Base-by-base conservation (phyloP, 169 alveolate species). In the Plasmodium sp. region DNA sequence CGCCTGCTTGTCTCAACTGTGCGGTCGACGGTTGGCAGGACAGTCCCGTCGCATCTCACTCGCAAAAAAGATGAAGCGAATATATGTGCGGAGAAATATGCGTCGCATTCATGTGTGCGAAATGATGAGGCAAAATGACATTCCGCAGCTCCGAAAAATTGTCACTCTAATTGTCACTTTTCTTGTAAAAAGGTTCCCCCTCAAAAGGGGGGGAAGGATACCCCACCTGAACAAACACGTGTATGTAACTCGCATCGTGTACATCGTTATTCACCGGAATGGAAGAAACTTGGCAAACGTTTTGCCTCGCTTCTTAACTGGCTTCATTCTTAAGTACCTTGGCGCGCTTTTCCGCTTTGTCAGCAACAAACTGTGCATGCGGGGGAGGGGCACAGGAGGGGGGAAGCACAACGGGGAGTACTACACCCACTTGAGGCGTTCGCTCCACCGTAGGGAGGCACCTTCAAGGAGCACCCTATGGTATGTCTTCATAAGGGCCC, bases 241-340 rank as follows among this genome's bases (percentile, higher is more conserved):
- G 33, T 41, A 39, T 84, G 41, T 84, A 84, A 51, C 51, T 84
- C 72, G 16, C 43, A 51, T 71, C 34, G 51, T 84, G 18, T 84
- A 39, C 77, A 67, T 34, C 34, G 16, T 84, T 71, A 67, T 71
- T 71, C 58, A 41, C 33, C 72, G 74, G 72, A 84, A 84, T 84
- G 54, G 56, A 14, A 27, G 51, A 71, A 62, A 72, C 48, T 39
- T 84, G 43, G 6, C 73, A 3, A 71, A 84, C 4, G 54, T 84
- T 41, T 16, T 56, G 5, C 12, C 81, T 5, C 33, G 45, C 34
- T 16, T 84, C 51, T 84, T 84, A 71, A 67, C 71, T 84, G 56
- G 67, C 12, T 7, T 22, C 51, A 41, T 84, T 9, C 34, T 36
- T 36, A 84, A 84, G 77, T 84, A 67, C 48, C 45, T 71, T 14